Conservation (phyloP, 305 asterid species). For the Fraxinus ornus region DNA sequence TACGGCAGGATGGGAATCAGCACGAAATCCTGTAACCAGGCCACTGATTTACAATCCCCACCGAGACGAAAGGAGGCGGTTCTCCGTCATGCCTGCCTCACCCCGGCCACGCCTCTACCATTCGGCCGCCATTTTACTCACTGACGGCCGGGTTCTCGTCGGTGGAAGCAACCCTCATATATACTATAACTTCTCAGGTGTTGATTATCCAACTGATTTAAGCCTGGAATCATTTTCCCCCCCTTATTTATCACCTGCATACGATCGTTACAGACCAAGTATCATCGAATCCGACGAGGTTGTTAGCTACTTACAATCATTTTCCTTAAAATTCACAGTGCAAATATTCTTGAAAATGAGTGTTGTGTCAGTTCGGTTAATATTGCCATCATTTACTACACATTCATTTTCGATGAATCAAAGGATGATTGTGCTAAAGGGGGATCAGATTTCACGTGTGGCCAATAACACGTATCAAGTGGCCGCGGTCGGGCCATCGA, state of each 20-base stretch:
- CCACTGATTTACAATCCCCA: conserved; percentile 48
- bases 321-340: conserved; percentile 34
- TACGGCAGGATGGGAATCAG: conserved; percentile 57
- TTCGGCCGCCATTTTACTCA: conserved; percentile 47
- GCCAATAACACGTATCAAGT: conserved; percentile 17
- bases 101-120: conserved; percentile 57
- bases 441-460: conserved; percentile 13
- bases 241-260: conserved; percentile 40
- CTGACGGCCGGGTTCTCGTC: conserved; percentile 54
- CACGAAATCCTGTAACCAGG: conserved; percentile 38
- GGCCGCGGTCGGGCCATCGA: conserved; percentile 44
- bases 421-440: conserved; percentile 58
- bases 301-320: conserved; percentile 27
- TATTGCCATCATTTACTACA: conserved; percentile 60
- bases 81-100: conserved; percentile 34
- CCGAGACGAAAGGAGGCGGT: conserved; percentile 2
- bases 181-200: conserved; percentile 52
- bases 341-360: conserved; percentile 8
- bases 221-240: conserved; percentile 67
- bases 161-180: conserved; percentile 70
- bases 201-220: conserved; percentile 55
- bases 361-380: conserved; percentile 38
- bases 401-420: conserved; percentile 69
- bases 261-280: conserved; percentile 38
- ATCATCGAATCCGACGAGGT: conserved; percentile 18